Evolutionary conservation across 1,139 yeast species (phyloP).

Genomic region (Yamadazyma dushanensis): DNA sequence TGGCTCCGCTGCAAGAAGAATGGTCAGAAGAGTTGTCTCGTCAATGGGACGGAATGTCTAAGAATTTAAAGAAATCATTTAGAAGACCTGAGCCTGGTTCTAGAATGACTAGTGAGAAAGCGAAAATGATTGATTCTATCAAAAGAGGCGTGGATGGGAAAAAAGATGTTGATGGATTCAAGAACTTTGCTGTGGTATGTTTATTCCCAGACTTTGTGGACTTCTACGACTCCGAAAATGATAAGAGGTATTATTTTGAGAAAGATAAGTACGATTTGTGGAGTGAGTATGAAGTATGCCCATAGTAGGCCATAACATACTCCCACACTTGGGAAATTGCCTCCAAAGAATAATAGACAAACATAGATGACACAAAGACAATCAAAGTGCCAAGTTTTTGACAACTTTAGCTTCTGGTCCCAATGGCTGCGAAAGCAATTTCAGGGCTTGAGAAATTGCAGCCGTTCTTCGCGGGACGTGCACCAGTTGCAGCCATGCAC

Average conservation of each 20-base stretch:
- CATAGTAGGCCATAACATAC: too few relatives aligned
- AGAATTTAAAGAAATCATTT: slow-evolving; percentile 60
- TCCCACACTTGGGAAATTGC: too few relatives aligned
- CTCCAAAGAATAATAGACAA: too few relatives aligned
- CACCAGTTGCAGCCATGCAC: too few relatives aligned
- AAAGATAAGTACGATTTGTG: slow-evolving; percentile 62
- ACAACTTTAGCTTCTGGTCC: too few relatives aligned
- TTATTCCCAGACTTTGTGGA: slow-evolving; percentile 76
- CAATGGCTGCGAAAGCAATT: too few relatives aligned
- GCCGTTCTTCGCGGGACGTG: too few relatives aligned
- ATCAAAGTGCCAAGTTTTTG: too few relatives aligned
- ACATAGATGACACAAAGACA: too few relatives aligned
- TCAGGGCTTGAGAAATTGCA: too few relatives aligned
- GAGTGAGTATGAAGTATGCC: slow-evolving; percentile 79
- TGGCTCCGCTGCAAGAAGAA: slow-evolving; percentile 59
- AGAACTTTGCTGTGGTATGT: slow-evolving; percentile 68
- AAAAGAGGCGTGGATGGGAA: slow-evolving; percentile 84
- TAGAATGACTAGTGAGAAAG: slow-evolving; percentile 54
- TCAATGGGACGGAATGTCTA: slow-evolving; percentile 63
- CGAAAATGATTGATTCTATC: slow-evolving; percentile 64
- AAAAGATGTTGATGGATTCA: slow-evolving; percentile 64
- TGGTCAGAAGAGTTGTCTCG: slow-evolving; percentile 65
- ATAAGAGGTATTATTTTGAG: slow-evolving; percentile 54
- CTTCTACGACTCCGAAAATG: slow-evolving; percentile 58
- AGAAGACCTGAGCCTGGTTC: slow-evolving; percentile 73